Evolutionary conservation across 140 eudicot species (phyloP), one percentile per base, ranked within the genome.

Genomic region (Anethum foeniculum): DNA sequence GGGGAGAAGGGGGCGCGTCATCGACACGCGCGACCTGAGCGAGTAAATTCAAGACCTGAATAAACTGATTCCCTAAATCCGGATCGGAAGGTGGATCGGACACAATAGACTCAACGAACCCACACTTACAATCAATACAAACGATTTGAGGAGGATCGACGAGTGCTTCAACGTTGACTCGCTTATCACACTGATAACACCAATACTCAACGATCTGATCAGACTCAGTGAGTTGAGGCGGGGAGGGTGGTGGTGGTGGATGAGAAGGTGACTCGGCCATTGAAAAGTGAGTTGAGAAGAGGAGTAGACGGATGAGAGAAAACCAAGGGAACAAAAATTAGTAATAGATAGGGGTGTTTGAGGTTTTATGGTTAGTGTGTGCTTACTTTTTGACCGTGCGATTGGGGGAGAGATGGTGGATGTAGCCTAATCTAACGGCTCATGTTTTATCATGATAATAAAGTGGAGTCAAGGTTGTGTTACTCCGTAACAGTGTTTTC

Each of bases 101-200:
- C 38, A 85, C 28, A 43, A 94, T 92, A 27, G 83, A 39, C 82
- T 94, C 98, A 36, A 94, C 94, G 65, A 94, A 94, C 1, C 98
- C 98, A 79, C 83, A 83, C 48, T 89, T 94, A 84, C 98, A 94
- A 75, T 92, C 96, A 86, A 7, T 58, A 62, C 97, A 94, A 7
- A 92, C 77, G 73, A 92, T 84, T 52, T 90, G 90, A 77, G 89
- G 86, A 12, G 78, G 97, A 77, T 88, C 97, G 28, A 88, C 81
- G 75, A 82, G 83, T 84, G 92, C 89, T 83, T 92, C 97, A 85
- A 94, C 79, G 28, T 90, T 75, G 64, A 94, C 98, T 28, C 96
- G 92, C 82, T 87, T 90, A 49, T 90, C 86, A 86, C 99, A 92
- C 81, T 86, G 96, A 86, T 92, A 86, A 82, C 99, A 94, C 98